Conservation (phyloP, 1,284 basidiomycete species). For the Meira nashicola region DNA sequence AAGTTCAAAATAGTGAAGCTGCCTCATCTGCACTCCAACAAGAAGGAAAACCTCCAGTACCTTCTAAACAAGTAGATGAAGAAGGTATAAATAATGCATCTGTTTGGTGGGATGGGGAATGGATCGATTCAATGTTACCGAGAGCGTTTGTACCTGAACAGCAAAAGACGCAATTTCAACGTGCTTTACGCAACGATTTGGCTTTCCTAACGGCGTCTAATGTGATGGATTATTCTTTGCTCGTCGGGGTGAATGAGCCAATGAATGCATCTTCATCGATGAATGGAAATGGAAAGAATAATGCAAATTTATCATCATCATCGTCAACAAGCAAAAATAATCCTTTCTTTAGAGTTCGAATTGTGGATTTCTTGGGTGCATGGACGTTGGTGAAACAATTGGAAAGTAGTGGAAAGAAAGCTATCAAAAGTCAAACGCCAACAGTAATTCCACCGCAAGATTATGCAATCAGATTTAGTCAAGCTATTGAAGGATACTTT, state of each 20-base stretch:
- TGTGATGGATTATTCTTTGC: conserved; percentile 47
- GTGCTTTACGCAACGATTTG: conserved; percentile 38
- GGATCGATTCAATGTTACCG: conserved; percentile 14
- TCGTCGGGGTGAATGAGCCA: conserved; percentile 37
- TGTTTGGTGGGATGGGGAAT: conserved; percentile 23
- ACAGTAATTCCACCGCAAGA: conserved; percentile 42
- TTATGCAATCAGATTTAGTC: conserved; percentile 36
- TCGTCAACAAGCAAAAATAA: conserved; percentile 3
- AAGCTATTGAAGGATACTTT: conserved; percentile 37
- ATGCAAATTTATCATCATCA: neutral
- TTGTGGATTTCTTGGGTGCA: conserved; percentile 45
- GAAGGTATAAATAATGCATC: conserved; percentile 15
- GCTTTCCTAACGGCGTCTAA: conserved; percentile 38
- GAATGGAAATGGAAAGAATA: neutral
- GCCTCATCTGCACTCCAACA: too few relatives aligned
- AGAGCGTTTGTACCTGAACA: conserved; percentile 34
- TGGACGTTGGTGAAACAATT: conserved; percentile 44
- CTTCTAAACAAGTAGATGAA: conserved; percentile 12
- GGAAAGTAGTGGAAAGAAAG: conserved; percentile 40
- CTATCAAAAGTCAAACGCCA: conserved; percentile 27
- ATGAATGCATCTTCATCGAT: neutral
- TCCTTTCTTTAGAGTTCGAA: conserved; percentile 30
- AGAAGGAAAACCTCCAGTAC: conserved; percentile 12
- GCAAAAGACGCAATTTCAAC: conserved; percentile 31
- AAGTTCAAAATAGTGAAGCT: neutral